Conservation (phyloP, 805 yeast species). For the Suhomyces vadensis region DNA sequence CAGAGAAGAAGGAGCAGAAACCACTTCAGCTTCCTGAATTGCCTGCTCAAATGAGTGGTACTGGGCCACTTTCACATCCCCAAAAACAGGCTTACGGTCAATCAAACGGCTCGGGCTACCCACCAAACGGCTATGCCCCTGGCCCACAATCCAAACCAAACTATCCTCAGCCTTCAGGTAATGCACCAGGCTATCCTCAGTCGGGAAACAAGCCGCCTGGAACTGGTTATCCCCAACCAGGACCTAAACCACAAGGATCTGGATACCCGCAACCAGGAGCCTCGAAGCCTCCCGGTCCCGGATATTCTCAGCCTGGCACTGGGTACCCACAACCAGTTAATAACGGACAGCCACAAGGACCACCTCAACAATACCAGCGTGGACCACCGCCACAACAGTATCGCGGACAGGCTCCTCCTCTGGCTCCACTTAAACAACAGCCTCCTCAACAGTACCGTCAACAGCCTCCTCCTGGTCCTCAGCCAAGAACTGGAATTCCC, state of each 20-base stretch:
- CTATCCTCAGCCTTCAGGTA: background rate
- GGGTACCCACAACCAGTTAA: conserved; percentile 5
- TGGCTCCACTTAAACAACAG: conserved; percentile 9
- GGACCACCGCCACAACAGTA: conserved; percentile 12
- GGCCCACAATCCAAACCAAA: background rate
- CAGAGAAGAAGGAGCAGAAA: conserved; percentile 8
- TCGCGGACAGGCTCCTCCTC: conserved; percentile 11
- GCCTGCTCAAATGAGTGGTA: conserved; percentile 8
- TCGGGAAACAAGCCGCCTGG: background rate
- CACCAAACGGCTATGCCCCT: background rate
- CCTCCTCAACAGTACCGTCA: conserved; percentile 15
- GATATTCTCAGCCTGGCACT: background rate
- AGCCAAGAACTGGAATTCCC: conserved; percentile 6
- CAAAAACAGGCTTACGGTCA: background rate
- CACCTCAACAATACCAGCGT: conserved; percentile 12
- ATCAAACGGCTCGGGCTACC: background rate
- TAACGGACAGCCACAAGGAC: background rate
- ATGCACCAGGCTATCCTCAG: background rate
- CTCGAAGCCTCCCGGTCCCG: background rate
- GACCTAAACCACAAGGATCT: background rate
- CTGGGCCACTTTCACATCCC: background rate
- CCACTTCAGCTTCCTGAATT: conserved; percentile 9
- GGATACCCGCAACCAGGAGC: background rate
- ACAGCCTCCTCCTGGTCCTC: conserved; percentile 4
- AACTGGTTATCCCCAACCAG: background rate